phyloP scores from a whole-genome alignment of 345 rosid genomes.

The Kernera saxatilis region DNA sequence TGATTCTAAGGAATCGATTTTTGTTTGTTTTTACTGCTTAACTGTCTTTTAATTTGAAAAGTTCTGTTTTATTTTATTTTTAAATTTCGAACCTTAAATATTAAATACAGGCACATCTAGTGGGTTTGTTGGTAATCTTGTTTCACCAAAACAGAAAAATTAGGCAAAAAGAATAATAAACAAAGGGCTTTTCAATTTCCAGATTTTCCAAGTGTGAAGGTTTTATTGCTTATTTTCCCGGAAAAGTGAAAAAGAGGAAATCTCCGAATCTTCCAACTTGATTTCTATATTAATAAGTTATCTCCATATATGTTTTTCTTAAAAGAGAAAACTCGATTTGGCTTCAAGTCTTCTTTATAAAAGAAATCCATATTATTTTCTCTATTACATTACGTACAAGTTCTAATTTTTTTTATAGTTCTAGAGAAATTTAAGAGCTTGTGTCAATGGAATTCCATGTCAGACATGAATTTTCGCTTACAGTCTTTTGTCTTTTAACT shows the following conservation, averaged over 20 bases:
- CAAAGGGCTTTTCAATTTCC: background rate
- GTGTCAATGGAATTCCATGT: constrained; percentile 28
- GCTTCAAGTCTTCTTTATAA: constrained; percentile 14
- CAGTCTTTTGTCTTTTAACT: constrained; percentile 30
- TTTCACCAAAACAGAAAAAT: background rate
- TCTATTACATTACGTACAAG: background rate
- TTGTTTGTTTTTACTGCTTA: background rate
- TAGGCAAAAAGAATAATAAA: background rate
- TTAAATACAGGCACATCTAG: background rate
- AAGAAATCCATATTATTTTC: background rate
- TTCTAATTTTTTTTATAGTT: background rate
- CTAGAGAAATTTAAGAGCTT: constrained; percentile 17
- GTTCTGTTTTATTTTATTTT: background rate
- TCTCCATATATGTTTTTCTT: constrained; percentile 4
- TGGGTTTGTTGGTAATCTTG: constrained; percentile 9
- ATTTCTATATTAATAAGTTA: background rate
- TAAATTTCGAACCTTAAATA: background rate
- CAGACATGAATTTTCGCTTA: constrained; percentile 30
- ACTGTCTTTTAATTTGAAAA: background rate
- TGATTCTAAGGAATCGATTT: background rate
- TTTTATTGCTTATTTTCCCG: constrained; percentile 16
- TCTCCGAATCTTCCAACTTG: constrained; percentile 13
- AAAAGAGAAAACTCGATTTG: background rate
- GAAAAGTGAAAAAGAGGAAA: constrained; percentile 7
- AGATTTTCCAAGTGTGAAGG: background rate